Percentiles rank a stretch among this genome's conserved stretches.
Evolutionary conservation across 2,329 filamentous ascomycete genomes (phyloP).

Genomic region (Capronia americana): DNA sequence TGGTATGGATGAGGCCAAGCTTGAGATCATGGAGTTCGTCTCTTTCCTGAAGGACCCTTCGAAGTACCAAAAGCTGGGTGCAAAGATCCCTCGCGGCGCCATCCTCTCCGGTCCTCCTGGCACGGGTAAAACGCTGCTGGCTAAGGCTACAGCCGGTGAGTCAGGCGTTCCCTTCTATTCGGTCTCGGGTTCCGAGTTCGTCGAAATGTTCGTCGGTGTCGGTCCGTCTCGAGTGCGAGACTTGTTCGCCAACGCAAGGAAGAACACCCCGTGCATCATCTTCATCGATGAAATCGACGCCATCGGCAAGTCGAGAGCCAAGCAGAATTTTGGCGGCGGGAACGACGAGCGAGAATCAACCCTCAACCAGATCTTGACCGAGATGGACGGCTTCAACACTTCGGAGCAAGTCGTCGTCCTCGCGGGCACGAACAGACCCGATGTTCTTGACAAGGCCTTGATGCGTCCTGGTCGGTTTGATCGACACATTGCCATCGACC

Average conservation of each 20-base stretch:
- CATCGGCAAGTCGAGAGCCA: conserved; percentile 87
- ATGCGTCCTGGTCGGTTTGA: conserved; percentile 98
- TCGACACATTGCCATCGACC: conserved; percentile 92
- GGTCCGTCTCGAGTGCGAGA: conserved; percentile 94
- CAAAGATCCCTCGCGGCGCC: conserved; percentile 95
- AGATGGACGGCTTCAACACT: conserved; percentile 99
- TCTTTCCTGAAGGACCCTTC: conserved; percentile 94
- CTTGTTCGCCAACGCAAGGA: conserved; percentile 90
- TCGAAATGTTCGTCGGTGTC: conserved; percentile 99
- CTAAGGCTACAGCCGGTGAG: conserved; percentile 96
- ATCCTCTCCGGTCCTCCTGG: conserved; percentile 97
- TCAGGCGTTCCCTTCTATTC: conserved; percentile 97
- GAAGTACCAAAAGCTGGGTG: conserved; percentile 89
- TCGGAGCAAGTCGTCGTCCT: conserved; percentile 95
- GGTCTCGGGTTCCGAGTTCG: conserved; percentile 97
- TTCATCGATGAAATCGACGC: conserved; percentile 99
- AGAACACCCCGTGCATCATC: conserved; percentile 97
- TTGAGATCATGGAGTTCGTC: conserved; percentile 99
- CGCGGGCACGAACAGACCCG: conserved; percentile 93
- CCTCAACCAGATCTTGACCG: conserved; percentile 95
- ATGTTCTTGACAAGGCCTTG: conserved; percentile 91
- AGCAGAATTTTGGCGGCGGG: conserved; percentile 82
- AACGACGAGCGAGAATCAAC: conserved; percentile 98
- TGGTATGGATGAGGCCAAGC: conserved; percentile 97
- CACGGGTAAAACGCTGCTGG: conserved; percentile 96